Evolutionary conservation across 371 early-diverging fungal species (phyloP), one percentile per base, ranked within the genome.

Genomic region (Coemansia sp.): DNA sequence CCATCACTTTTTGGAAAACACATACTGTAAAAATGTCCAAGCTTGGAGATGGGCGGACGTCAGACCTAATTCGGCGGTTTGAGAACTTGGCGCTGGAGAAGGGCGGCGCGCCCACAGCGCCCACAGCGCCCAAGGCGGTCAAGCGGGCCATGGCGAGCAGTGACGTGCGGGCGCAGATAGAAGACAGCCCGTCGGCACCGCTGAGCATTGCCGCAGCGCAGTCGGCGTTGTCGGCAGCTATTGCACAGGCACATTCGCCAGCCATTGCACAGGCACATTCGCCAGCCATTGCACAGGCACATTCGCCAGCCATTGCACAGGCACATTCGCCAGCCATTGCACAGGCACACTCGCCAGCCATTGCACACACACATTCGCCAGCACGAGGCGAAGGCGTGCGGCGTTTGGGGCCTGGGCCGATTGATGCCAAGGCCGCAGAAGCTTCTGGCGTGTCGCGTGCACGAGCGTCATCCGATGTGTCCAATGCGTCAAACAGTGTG

Each of bases 1-100:
- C 37, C 37, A 33, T 33, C 37, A 33, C 37, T 9, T 33, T 33
- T 33, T 33, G 37, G 37, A 33, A 23, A 21, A 57, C 8, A 14
- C 26, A 57, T 11, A 33, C 18, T 16, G 14, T 14, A 25, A 26
- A 42, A 25, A 59, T 59, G 59, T 42, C 39, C 40, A 59, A 42
- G 59, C 42, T 59, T 11, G 61, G 61, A 61, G 44, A 48, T 61
- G 63, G 60, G 28, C 61, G 71, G 37, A 59, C 62, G 20, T 58
- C 67, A 20, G 58, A 71, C 28, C 67, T 66, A 52, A 66, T 66
- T 53, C 59, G 51, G 54, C 67, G 67, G 53, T 66, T 66, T 53
- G 67, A 66, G 25, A 53, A 23, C 20, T 25, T 66, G 54, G 67
- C 67, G 21, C 53, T 66, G 21, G 61, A 57, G 11, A 52, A 52